Evolutionary conservation across 2,329 filamentous ascomycete genomes (phyloP), one percentile per base, ranked within the genome.

Genomic region (Fusarium austroafricanum): DNA sequence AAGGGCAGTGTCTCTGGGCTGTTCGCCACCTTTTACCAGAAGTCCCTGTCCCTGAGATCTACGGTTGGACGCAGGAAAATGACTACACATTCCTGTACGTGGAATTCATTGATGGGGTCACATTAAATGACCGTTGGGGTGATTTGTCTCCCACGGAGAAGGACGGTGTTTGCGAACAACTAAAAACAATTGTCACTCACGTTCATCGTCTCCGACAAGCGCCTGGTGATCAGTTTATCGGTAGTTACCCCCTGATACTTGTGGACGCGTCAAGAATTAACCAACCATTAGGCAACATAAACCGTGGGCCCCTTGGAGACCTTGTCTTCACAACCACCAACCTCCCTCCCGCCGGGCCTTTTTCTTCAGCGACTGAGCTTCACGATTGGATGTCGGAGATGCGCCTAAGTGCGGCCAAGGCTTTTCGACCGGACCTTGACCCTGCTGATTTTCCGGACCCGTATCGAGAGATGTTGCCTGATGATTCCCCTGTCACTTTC

Each of bases 1-100:
- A 55, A 26, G 35, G 28, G 4, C 33, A 33, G 43, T 49, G 43
- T 26, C 35, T 49, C 10, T 49, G 43, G 43, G 43, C 43, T 6
- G 2, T 55, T 42, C 28, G 50, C 17, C 38, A 35, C 5, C 46
- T 50, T 15, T n/a, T 65, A 9, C 52, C 56, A 11, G 47, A 50
- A 20, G 53, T 67, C 4, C 66, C 63, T 10, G 56, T 61, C n/a
- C 66, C 60, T 18, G 59, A 69, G 31, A 55, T 69, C n/a, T 69
- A 67, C n/a, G 46, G 63, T 3, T 61, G 53, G 56, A 28, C 55
- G 10, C 38, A 33, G 2, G 55, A 57, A 17, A 44, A 38, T 11
- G 26, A 18, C 8, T 11, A 40, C 17, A 37, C 55, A 10, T 57
- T 64, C 26, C 17, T 69, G 2, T 67, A 61, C 4, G 65, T 65